Percentiles rank a stretch among this genome's conserved stretches.
Conservation (phyloP, 768 basidiomycete genomes). For the Kwoniella bestiolae region DNA sequence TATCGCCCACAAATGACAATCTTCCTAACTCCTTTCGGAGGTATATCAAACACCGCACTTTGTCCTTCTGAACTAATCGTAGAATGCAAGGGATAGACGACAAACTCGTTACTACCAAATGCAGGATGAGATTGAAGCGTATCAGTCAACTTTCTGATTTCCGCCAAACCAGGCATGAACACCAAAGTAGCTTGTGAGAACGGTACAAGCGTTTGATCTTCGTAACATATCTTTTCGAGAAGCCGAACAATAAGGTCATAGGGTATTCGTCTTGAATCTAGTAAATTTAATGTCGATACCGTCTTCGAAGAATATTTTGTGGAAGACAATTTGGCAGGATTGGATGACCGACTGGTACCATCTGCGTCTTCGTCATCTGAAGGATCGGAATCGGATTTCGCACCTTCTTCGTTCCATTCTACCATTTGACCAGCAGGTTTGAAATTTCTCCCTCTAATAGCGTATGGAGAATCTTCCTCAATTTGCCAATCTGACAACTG, state of each 20-base stretch:
- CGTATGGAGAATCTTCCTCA: conserved; percentile 76
- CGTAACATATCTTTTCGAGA: conserved; percentile 80
- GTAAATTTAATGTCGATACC: conserved; percentile 74
- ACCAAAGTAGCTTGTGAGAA: conserved; percentile 83
- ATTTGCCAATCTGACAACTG: conserved; percentile 80
- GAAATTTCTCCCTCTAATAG: conserved; percentile 59
- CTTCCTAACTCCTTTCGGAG: conserved; percentile 78
- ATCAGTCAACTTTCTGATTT: conserved; percentile 87
- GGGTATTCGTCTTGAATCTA: conserved; percentile 86
- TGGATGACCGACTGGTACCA: conserved; percentile 40
- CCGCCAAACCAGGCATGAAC: conserved; percentile 93
- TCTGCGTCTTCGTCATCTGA: conserved; percentile 67
- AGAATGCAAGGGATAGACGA: conserved; percentile 85
- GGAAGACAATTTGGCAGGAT: conserved; percentile 52
- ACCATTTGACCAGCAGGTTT: conserved; percentile 61
- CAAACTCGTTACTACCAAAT: conserved; percentile 73
- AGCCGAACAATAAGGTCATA: conserved; percentile 86
- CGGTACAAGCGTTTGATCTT: conserved; percentile 61
- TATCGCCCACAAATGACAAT: conserved; percentile 86
- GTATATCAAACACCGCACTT: conserved; percentile 84
- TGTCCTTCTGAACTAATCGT: conserved; percentile 91
- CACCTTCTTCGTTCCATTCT: conserved; percentile 80
- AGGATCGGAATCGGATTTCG: conserved; percentile 62
- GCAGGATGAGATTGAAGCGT: conserved; percentile 72
- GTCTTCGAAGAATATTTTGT: conserved; percentile 75